Conservation (phyloP, 2,329 filamentous ascomycete species). For the Emergomyces pasteurianus region DNA sequence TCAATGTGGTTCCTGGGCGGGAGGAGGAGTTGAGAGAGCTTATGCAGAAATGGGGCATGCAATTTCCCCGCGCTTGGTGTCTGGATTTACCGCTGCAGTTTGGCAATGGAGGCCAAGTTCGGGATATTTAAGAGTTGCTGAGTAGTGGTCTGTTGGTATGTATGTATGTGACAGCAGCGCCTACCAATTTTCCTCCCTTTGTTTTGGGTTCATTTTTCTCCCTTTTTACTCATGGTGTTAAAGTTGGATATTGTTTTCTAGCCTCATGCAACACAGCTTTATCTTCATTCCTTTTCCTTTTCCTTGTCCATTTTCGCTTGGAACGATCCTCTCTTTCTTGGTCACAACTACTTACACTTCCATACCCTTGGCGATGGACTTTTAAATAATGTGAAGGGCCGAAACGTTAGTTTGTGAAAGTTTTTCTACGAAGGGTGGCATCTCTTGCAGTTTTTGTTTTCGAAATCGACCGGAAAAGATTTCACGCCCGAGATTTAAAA, state of each 20-base stretch:
- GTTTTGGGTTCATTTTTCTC: neutral
- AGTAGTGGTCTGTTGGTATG: neutral
- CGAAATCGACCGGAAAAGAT: neutral
- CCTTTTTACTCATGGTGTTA: neutral
- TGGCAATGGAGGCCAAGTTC: slow-evolving; percentile 6
- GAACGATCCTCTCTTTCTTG: neutral
- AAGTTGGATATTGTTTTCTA: neutral
- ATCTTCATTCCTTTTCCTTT: neutral
- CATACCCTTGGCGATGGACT: neutral
- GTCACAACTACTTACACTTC: neutral
- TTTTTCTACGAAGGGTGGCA: neutral
- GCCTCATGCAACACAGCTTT: neutral
- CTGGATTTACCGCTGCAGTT: slow-evolving; percentile 12
- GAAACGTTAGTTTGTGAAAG: neutral
- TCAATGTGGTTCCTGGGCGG: slow-evolving; percentile 26
- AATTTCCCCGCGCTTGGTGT: slow-evolving; percentile 17
- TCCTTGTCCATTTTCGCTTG: neutral
- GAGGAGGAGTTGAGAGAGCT: slow-evolving; percentile 19
- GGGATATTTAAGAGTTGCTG: slow-evolving; percentile 8
- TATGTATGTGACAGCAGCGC: neutral
- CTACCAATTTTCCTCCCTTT: neutral
- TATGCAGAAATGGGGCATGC: slow-evolving; percentile 24
- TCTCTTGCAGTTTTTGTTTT: neutral
- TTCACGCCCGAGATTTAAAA: neutral
- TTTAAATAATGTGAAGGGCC: neutral